Conservation (phyloP, 257 asterid species). For the Nicotiana paniculata region DNA sequence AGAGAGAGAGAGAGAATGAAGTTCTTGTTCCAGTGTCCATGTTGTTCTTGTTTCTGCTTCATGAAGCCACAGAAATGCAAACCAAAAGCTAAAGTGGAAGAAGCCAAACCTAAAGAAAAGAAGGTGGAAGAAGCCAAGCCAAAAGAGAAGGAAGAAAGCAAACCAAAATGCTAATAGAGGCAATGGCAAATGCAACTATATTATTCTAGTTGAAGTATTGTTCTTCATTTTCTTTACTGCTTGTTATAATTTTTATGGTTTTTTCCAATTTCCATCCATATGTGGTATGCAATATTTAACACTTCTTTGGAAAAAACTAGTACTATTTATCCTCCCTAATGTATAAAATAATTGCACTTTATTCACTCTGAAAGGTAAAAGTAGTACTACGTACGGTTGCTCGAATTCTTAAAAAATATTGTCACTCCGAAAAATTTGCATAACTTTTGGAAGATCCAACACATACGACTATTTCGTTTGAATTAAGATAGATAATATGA, state of each 20-base stretch:
- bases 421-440: no score
- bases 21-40: slow-evolving; percentile 28
- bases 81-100: slow-evolving; percentile 10
- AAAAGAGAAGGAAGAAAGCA: slow-evolving; percentile 5
- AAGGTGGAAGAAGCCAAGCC: slow-evolving; percentile 5
- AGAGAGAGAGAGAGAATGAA: slow-evolving; percentile 13
- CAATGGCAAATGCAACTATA: not conserved
- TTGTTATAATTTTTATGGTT: not conserved
- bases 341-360: not conserved
- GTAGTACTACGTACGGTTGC: not conserved
- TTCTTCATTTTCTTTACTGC: slow-evolving; percentile 2
- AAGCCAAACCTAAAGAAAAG: not conserved
- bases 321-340: not conserved
- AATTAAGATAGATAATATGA: not conserved
- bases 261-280: not conserved
- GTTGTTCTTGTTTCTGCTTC: slow-evolving; percentile 32
- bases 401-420: no score
- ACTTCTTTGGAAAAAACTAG: not conserved
- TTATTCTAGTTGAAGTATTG: not conserved
- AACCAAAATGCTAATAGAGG: not conserved
- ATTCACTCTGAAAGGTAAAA: not conserved
- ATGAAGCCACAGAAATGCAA: slow-evolving; percentile 19
- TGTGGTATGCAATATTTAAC: not conserved
- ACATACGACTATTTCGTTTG: not conserved
- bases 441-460: not conserved